Percentiles rank a stretch among this genome's conserved stretches.
Evolutionary conservation across 2,329 filamentous ascomycete species (phyloP).

Genomic region (Alternaria postmessia): DNA sequence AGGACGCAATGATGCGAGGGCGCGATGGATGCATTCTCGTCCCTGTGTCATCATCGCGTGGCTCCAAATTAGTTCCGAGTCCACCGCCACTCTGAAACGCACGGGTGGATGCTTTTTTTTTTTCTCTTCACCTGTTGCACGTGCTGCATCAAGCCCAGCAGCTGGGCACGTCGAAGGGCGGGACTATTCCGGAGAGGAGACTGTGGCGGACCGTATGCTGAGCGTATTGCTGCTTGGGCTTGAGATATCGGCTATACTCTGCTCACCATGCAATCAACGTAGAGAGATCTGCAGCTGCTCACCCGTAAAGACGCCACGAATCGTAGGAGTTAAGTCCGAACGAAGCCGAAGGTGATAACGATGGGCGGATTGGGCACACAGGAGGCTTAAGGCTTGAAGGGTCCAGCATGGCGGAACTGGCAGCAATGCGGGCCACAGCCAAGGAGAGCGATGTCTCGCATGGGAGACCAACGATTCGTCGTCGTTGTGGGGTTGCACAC

Average conservation of each 20-base stretch:
- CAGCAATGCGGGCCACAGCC: constrained; percentile 28
- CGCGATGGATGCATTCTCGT: constrained; percentile 6
- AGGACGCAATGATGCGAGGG: constrained; percentile 11
- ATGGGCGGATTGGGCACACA: constrained; percentile 25
- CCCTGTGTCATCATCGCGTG: constrained; percentile 14
- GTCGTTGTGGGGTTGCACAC: constrained; percentile 35
- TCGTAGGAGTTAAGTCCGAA: constrained; percentile 18
- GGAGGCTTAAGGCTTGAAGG: constrained; percentile 17
- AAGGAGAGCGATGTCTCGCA: constrained; percentile 46
- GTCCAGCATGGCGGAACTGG: constrained; percentile 35
- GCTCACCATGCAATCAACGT: constrained; percentile 6
- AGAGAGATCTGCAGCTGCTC: constrained; percentile 10
- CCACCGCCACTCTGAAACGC: constrained; percentile 22
- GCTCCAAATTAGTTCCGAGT: constrained; percentile 9
- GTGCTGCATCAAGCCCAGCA: constrained; percentile 24
- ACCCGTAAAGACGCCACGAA: constrained; percentile 2
- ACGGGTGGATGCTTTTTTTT: constrained; percentile 18
- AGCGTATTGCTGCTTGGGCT: constrained; percentile 3
- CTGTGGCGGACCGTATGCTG: constrained; percentile 9
- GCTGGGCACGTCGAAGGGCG: constrained; percentile 7
- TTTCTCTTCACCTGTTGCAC: constrained; percentile 14
- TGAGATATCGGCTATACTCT: constrained; percentile 8
- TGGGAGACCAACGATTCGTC: constrained; percentile 34
- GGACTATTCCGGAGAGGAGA: constrained; percentile 16
- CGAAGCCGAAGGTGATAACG: constrained; percentile 18